A percentile compares a stretch with the other conserved stretches of the same genome.
phyloP scores from a whole-genome alignment of 495 filamentous ascomycete genomes.

The Choiromyces venosus region DNA sequence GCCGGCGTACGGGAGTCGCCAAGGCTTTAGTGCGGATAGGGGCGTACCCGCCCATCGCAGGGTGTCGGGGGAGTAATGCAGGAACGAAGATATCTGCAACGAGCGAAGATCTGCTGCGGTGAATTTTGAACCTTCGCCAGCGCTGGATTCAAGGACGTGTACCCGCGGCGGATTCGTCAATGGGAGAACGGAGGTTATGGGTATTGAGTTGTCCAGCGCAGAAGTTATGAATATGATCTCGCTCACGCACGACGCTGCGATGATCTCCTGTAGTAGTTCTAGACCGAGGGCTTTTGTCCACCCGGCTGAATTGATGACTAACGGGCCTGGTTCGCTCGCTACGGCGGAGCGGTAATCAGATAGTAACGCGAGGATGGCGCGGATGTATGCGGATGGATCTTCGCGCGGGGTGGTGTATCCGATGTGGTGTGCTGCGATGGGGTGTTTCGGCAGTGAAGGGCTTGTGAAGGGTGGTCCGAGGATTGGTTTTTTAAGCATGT shows the following conservation, averaged over 20 bases:
- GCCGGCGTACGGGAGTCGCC: conserved; percentile 55
- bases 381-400: conserved; percentile 57
- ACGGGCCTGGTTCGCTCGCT: conserved; percentile 42
- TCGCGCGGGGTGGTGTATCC: conserved; percentile 56
- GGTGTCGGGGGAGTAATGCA: conserved; percentile 49
- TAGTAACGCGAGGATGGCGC: conserved; percentile 54
- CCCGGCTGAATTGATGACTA: conserved; percentile 61
- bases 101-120: conserved; percentile 55
- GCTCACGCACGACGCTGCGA: conserved; percentile 50
- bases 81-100: conserved; percentile 64
- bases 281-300: conserved; percentile 59
- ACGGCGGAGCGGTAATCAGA: conserved; percentile 48
- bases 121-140: conserved; percentile 36
- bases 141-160: conserved; percentile 23
- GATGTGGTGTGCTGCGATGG: conserved; percentile 56
- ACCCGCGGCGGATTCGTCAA: conserved; percentile 12
- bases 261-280: conserved; percentile 53
- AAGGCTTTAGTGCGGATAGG: conserved; percentile 53
- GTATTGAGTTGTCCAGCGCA: conserved; percentile 10
- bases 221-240: conserved; percentile 46
- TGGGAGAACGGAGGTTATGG: conserved; percentile 21
- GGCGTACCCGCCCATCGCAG: conserved; percentile 48
- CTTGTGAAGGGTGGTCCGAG: conserved; percentile 64
- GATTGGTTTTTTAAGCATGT: conserved; percentile 51
- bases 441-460: conserved; percentile 45